Evolutionary conservation across 768 basidiomycete genomes (phyloP).

Genomic region (Trametes coccinea): DNA sequence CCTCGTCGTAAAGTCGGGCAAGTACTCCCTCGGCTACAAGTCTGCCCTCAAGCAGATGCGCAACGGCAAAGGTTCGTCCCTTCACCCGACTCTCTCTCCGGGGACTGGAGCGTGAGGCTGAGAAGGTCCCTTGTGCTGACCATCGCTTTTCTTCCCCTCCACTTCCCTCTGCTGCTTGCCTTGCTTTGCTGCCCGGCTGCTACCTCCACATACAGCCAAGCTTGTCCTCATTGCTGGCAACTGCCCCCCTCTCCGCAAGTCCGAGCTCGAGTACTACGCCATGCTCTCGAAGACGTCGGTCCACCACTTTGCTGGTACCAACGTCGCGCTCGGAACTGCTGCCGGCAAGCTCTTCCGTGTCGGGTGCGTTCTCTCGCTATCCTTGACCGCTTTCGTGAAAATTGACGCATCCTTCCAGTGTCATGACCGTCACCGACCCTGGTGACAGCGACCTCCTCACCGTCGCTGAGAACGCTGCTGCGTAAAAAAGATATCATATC

Average conservation of each 20-base stretch:
- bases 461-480: constrained; percentile 72
- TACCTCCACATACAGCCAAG: constrained; percentile 68
- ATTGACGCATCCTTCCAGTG: constrained; percentile 47
- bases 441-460: constrained; percentile 96
- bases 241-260: constrained; percentile 98
- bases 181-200: not conserved
- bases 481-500: constrained; percentile 41
- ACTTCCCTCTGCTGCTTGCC: constrained; percentile 20
- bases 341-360: constrained; percentile 99
- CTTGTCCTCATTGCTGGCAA: constrained; percentile 98
- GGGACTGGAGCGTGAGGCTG: constrained; percentile 98
- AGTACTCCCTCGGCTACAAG: constrained; percentile 97
- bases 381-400: not conserved
- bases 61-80: constrained; percentile 87
- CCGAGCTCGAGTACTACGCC: constrained; percentile 99
- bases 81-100: constrained; percentile 51
- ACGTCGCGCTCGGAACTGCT: constrained; percentile 97
- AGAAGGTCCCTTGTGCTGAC: constrained; percentile 96
- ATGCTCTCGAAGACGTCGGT: constrained; percentile 99
- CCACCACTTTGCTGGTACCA: constrained; percentile 97
- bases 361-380: constrained; percentile 54
- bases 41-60: constrained; percentile 98
- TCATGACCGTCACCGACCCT: constrained; percentile 95
- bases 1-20: constrained; percentile 98
- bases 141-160: constrained; percentile 22